These are phyloP conservation scores for Pichia deserticola DNA, from an alignment of 805 yeast species.

Conservation along the genomic window DNA sequence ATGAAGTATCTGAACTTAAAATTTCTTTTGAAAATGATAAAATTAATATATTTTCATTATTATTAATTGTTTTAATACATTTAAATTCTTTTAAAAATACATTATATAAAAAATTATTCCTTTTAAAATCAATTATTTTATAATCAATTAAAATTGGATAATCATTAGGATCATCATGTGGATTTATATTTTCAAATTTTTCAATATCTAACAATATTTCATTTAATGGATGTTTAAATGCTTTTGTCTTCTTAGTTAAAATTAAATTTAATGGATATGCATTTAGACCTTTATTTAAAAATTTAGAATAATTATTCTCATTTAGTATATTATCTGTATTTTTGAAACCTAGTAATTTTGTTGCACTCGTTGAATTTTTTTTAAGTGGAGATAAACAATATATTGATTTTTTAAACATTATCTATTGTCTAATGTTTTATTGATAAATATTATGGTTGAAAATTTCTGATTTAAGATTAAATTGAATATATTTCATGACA, in stretches of 20 bases:
- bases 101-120: not conserved
- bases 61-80: not conserved
- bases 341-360: not conserved
- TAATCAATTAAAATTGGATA: constrained; percentile 1
- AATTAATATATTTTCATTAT: not conserved
- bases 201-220: not conserved
- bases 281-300: not conserved
- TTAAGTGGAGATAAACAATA: not conserved
- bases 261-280: not conserved
- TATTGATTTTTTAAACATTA: too few species aligned
- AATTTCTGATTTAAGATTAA: too few species aligned
- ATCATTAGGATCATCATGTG: constrained; percentile 3
- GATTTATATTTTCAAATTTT: not conserved
- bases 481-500: too few species aligned
- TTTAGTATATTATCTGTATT: too few species aligned
- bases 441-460: too few species aligned
- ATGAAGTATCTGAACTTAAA: not conserved
- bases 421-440: too few species aligned
- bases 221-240: not conserved
- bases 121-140: constrained; percentile 1
- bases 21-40: constrained; percentile 7
- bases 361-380: not conserved
- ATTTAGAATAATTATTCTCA: not conserved
- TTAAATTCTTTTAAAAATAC: not conserved
- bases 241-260: not conserved